Percentiles rank a stretch among this genome's conserved stretches.
phyloP scores from a whole-genome alignment of 495 filamentous ascomycete genomes.

The Penicillium arizonense region DNA sequence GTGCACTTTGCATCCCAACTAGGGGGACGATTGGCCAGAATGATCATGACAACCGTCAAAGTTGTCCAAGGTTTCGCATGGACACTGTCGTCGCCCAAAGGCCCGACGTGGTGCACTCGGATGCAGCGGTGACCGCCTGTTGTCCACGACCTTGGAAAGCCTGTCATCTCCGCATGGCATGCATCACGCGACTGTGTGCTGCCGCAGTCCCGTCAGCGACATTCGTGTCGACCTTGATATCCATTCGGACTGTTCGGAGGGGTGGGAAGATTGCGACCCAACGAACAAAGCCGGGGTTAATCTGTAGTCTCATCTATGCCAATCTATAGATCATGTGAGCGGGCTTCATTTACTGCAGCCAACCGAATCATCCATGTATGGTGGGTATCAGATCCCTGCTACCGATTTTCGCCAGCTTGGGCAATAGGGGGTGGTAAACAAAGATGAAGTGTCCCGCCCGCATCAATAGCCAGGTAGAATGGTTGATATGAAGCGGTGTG shows the following conservation, averaged over 20 bases:
- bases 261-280: slow-evolving; percentile 12
- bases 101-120: slow-evolving; percentile 6
- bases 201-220: slow-evolving; percentile 12
- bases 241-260: slow-evolving; percentile 45
- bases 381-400: slow-evolving; percentile 1
- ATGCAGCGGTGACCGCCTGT: slow-evolving; percentile 33
- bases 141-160: slow-evolving; percentile 4
- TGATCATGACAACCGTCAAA: not conserved
- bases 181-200: slow-evolving; percentile 21
- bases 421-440: not conserved
- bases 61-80: slow-evolving; percentile 1
- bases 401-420: slow-evolving; percentile 7
- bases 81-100: not conserved
- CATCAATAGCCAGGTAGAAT: slow-evolving; percentile 4
- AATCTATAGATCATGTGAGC: slow-evolving; percentile 7
- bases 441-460: slow-evolving; percentile 3
- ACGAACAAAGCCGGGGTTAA: not conserved
- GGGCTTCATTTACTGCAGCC: slow-evolving; percentile 14
- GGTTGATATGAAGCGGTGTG: slow-evolving; percentile 24
- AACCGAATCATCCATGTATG: slow-evolving; percentile 17
- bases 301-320: not conserved
- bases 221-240: slow-evolving; percentile 33
- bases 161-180: slow-evolving; percentile 15
- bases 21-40: not conserved
- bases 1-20: slow-evolving; percentile 11